These are phyloP conservation scores for Candida methanosorbosa DNA, from an alignment of 805 yeast genomes.

Conservation along the genomic window DNA sequence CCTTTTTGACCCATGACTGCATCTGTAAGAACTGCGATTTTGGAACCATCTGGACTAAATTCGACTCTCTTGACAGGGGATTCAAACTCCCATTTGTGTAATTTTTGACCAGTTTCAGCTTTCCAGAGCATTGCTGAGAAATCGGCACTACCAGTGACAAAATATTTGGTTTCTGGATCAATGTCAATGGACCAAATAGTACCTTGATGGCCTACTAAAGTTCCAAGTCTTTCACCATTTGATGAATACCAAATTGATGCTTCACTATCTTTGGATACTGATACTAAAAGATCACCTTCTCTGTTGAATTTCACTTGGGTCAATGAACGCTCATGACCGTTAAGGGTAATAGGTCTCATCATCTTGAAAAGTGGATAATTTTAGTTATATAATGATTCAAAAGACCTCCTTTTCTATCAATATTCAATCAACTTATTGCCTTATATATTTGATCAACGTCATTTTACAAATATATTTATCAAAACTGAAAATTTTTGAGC, in stretches of 20 bases:
- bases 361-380: slow-evolving; percentile 41
- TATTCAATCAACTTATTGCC: too few relatives aligned
- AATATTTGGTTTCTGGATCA: slow-evolving; percentile 55
- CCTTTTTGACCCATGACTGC: slow-evolving; percentile 89
- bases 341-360: slow-evolving; percentile 65
- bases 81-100: slow-evolving; percentile 62
- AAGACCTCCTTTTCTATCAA: too few relatives aligned
- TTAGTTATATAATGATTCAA: slow-evolving; percentile 85
- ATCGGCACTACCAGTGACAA: slow-evolving; percentile 90
- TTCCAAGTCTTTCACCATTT: slow-evolving; percentile 95
- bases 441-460: too few relatives aligned
- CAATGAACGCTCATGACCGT: slow-evolving; percentile 96
- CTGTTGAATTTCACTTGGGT: slow-evolving; percentile 93
- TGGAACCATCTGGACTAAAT: slow-evolving; percentile 64
- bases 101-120: slow-evolving; percentile 66
- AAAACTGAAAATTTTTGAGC: too few relatives aligned
- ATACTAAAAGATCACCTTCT: slow-evolving; percentile 90
- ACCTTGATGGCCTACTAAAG: slow-evolving; percentile 84
- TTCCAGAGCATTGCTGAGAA: slow-evolving; percentile 79
- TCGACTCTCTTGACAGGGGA: slow-evolving; percentile 91
- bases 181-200: slow-evolving; percentile 93
- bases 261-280: slow-evolving; percentile 84
- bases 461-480: too few relatives aligned
- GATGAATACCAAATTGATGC: slow-evolving; percentile 92
- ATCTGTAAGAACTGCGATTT: slow-evolving; percentile 72